Percentiles rank a stretch among this genome's conserved stretches.
Conservation (phyloP, 139 green algal genomes). For the Penium margaritaceum region DNA sequence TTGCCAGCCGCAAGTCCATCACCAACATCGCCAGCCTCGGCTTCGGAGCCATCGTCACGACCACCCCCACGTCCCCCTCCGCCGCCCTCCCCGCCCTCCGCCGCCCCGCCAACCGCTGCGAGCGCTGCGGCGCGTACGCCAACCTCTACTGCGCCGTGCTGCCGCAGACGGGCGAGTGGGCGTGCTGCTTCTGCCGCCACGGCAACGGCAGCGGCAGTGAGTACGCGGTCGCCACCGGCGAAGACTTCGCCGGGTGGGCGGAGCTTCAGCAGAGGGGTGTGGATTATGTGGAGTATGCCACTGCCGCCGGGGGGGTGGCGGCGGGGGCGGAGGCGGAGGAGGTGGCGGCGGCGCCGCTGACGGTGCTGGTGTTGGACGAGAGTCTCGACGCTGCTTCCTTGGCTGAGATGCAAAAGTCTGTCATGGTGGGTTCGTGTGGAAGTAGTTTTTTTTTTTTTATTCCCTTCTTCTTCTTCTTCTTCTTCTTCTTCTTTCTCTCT, state of each 20-base stretch:
- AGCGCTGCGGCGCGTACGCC: constrained; percentile 31
- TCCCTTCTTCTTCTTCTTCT: background rate
- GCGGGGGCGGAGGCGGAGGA: constrained; percentile 14
- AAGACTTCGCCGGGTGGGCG: constrained; percentile 27
- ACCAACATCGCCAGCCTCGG: constrained; percentile 29
- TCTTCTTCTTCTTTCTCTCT: background rate
- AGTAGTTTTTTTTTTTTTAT: too few species aligned
- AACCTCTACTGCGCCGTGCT: constrained; percentile 34
- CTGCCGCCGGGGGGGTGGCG: background rate
- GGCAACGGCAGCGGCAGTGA: constrained; percentile 18
- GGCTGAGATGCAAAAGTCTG: constrained; percentile 23
- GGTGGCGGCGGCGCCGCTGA: constrained; percentile 10
- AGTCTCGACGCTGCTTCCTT: constrained; percentile 2
- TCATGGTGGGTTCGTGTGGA: constrained; percentile 19
- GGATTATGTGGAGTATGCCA: too few species aligned
- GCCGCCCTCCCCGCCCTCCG: constrained; percentile 14
- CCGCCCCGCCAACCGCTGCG: constrained; percentile 14
- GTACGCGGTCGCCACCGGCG: constrained; percentile 15
- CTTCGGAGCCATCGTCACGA: constrained; percentile 29
- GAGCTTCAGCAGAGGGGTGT: constrained; percentile 22
- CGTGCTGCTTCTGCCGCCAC: constrained; percentile 19
- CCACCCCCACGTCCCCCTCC: constrained; percentile 9
- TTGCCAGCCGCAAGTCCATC: constrained; percentile 21
- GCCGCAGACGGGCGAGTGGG: constrained; percentile 22
- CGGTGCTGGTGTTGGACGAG: constrained; percentile 33